Evolutionary conservation across 2,329 filamentous ascomycete species (phyloP).

Genomic region (Leptographium procerum): DNA sequence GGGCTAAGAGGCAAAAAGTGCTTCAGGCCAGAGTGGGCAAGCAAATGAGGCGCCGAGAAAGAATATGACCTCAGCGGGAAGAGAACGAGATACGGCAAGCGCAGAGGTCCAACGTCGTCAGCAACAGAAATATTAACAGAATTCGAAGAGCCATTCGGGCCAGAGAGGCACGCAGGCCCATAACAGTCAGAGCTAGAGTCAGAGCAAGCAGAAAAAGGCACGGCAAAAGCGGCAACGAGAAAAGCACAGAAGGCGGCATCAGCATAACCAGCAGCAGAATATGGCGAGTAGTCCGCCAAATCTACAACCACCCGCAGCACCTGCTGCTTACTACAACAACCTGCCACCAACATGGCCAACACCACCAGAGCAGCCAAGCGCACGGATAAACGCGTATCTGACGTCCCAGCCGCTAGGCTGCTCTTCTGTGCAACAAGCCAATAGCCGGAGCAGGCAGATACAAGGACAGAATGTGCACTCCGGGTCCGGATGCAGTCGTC

Average conservation of each 20-base stretch:
- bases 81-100: background rate
- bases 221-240: background rate
- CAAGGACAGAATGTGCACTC: background rate
- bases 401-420: background rate
- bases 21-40: background rate
- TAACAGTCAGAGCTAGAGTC: background rate
- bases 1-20: background rate
- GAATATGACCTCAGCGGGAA: background rate
- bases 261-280: background rate
- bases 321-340: background rate
- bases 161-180: background rate
- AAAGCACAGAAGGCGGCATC: background rate
- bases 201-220: background rate
- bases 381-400: background rate
- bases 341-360: background rate
- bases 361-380: background rate
- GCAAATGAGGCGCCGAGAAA: background rate
- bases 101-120: background rate
- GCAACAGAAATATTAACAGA: background rate
- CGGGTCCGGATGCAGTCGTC: background rate
- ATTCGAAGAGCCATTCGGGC: background rate
- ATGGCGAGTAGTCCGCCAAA: background rate
- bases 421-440: background rate
- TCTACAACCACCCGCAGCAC: background rate
- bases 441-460: background rate